These are phyloP conservation scores for Cytospora leucostoma DNA, from an alignment of 2,329 filamentous ascomycete genomes.

Conservation along the genomic window DNA sequence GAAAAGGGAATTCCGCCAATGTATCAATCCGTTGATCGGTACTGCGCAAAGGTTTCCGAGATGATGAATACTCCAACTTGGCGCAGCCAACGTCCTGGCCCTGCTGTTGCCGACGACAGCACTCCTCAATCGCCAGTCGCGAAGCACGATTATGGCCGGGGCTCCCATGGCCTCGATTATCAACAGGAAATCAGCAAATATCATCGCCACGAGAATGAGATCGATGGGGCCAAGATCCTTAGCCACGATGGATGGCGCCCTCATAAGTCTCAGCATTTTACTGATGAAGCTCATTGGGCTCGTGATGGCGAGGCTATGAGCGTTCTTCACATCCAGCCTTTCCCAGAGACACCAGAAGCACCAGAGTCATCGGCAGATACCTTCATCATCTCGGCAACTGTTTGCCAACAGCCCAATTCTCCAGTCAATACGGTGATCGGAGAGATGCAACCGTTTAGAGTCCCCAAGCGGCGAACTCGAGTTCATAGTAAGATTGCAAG, in stretches of 20 bases:
- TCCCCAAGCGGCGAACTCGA: background rate
- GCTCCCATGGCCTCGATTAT: no score
- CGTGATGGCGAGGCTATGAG: constrained; percentile 17
- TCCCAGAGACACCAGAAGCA: constrained; percentile 7
- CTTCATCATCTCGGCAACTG: constrained; percentile 22
- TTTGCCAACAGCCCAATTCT: background rate
- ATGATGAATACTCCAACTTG: constrained; percentile 26
- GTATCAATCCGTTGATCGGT: constrained; percentile 16
- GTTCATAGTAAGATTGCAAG: background rate
- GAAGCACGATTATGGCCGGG: background rate
- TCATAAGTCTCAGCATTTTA: background rate
- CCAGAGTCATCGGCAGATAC: constrained; percentile 9
- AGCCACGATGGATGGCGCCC: background rate
- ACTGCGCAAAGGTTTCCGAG: constrained; percentile 23
- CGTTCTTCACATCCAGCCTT: constrained; percentile 20
- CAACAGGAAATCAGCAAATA: no score
- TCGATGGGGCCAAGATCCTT: no score
- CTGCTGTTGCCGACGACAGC: background rate
- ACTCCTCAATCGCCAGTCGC: background rate
- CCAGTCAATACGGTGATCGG: background rate
- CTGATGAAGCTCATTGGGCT: constrained; percentile 7
- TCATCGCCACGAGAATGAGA: background rate
- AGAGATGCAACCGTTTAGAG: background rate
- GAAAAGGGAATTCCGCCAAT: constrained; percentile 17
- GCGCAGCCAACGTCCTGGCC: constrained; percentile 18